Conservation (phyloP, 371 early-diverging fungal genomes). For the Chytridium lagenaria region DNA sequence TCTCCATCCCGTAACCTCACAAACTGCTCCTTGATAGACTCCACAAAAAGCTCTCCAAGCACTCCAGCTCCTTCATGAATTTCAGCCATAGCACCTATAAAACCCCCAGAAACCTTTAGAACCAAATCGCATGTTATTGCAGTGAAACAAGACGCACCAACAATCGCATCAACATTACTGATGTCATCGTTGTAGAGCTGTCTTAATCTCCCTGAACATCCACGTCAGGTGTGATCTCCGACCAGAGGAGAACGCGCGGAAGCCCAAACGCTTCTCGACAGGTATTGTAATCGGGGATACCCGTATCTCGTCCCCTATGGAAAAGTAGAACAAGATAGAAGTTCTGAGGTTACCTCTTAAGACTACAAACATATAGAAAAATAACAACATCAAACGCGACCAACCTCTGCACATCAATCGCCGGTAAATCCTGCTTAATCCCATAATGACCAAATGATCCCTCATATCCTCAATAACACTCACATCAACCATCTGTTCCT, state of each 20-base stretch:
- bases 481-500: constrained; percentile 38
- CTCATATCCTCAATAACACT: constrained; percentile 37
- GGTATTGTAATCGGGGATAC: constrained; percentile 43
- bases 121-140: no score
- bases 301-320: constrained; percentile 39
- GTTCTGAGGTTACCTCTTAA: no score
- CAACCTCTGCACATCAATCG: constrained; percentile 44
- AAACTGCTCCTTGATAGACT: constrained; percentile 44
- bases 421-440: constrained; percentile 31
- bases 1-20: constrained; percentile 43
- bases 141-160: constrained; percentile 31
- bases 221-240: constrained; percentile 36
- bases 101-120: no score
- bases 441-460: constrained; percentile 25
- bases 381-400: neutral
- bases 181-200: constrained; percentile 29
- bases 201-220: constrained; percentile 20
- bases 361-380: neutral
- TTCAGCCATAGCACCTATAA: constrained; percentile 36
- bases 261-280: constrained; percentile 32
- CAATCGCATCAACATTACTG: constrained; percentile 36
- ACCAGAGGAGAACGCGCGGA: constrained; percentile 23
- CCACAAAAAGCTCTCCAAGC: constrained; percentile 35
- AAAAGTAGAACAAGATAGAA: no score
- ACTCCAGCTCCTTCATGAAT: constrained; percentile 15